Conservation (phyloP, 495 filamentous ascomycete genomes). For the Annulohypoxylon bovei region DNA sequence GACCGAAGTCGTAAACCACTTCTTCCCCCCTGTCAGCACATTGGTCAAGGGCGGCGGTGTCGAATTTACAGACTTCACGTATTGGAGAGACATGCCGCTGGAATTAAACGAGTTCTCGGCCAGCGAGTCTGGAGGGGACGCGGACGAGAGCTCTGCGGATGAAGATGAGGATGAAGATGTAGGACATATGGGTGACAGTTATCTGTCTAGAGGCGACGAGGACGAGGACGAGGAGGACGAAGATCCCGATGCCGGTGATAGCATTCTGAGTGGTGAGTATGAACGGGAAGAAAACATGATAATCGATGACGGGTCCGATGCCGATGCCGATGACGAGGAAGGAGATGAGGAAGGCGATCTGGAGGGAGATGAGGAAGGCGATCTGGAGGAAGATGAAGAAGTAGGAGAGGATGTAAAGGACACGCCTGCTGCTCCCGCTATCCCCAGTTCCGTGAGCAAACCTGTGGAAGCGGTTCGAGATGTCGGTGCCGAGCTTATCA, state of each 20-base stretch:
- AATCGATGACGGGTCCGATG: conserved; percentile 43
- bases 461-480: conserved; percentile 47
- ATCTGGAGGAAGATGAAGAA: conserved; percentile 44
- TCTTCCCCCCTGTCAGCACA: conserved; percentile 85
- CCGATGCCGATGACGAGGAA: conserved; percentile 52
- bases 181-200: conserved; percentile 65
- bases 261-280: conserved; percentile 50
- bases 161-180: conserved; percentile 61
- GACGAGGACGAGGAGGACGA: conserved; percentile 61
- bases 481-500: conserved; percentile 60
- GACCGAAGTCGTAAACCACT: conserved; percentile 95
- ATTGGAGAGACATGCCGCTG: conserved; percentile 80
- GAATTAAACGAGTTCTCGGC: conserved; percentile 82
- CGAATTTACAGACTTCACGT: conserved; percentile 88
- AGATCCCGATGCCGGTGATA: conserved; percentile 52
- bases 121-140: conserved; percentile 72
- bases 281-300: conserved; percentile 53
- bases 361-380: conserved; percentile 42
- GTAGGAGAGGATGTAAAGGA: conserved; percentile 42
- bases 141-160: conserved; percentile 52
- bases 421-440: conserved; percentile 20
- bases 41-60: conserved; percentile 82
- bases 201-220: conserved; percentile 65
- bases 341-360: conserved; percentile 50
- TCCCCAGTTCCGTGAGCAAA: conserved; percentile 1